These are phyloP conservation scores for Actinomucor elegans DNA, from an alignment of 371 early-diverging fungal genomes.

Conservation along the genomic window DNA sequence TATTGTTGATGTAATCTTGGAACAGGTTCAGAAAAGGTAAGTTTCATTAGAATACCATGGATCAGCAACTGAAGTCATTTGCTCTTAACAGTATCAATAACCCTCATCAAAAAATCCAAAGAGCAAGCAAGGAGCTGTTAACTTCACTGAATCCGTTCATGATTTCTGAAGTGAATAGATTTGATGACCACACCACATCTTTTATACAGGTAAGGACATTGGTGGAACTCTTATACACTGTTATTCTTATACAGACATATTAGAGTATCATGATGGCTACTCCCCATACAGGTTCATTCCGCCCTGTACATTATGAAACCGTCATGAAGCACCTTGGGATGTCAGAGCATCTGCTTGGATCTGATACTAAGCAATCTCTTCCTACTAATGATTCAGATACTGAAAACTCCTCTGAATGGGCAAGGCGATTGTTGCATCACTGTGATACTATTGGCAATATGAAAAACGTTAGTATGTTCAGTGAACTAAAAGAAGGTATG, in stretches of 20 bases:
- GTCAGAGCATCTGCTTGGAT: slow-evolving; percentile 26
- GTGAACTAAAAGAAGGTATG: slow-evolving; percentile 24
- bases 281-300: slow-evolving; percentile 47
- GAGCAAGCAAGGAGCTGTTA: slow-evolving; percentile 24
- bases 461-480: slow-evolving; percentile 13
- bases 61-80: no score
- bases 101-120: slow-evolving; percentile 16
- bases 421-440: slow-evolving; percentile 33
- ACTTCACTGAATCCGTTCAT: slow-evolving; percentile 28
- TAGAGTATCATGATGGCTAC: slow-evolving; percentile 40
- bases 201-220: slow-evolving; percentile 17
- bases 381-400: background rate
- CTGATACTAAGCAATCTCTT: background rate
- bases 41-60: no score
- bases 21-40: slow-evolving; percentile 25
- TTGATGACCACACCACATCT: background rate
- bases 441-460: slow-evolving; percentile 36
- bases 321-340: slow-evolving; percentile 40
- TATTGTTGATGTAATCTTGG: slow-evolving; percentile 17
- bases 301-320: slow-evolving; percentile 49
- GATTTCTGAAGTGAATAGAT: slow-evolving; percentile 16
- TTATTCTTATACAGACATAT: no score
- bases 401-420: slow-evolving; percentile 28
- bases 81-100: slow-evolving; percentile 23
- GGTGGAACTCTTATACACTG: background rate